Conservation (phyloP, 257 asterid species). For the Nicotiana attenuata region DNA sequence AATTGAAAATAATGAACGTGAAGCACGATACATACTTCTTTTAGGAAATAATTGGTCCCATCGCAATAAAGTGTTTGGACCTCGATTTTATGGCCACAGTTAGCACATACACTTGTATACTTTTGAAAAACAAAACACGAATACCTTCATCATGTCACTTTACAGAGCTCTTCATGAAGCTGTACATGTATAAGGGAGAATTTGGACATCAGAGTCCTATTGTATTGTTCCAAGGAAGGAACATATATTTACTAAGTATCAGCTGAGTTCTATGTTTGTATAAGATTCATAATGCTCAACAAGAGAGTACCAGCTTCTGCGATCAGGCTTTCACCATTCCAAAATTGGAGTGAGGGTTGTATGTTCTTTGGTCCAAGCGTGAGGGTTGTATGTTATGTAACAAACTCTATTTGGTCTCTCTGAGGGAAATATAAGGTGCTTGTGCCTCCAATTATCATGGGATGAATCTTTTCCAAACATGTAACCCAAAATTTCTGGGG, state of each 20-base stretch:
- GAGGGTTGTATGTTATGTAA: not conserved
- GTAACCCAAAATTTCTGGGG: not conserved
- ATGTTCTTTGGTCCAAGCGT: not conserved
- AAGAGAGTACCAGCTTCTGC: not conserved
- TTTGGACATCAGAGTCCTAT: not conserved
- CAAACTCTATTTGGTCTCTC: not conserved
- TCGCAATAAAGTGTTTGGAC: not conserved
- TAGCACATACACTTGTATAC: not conserved
- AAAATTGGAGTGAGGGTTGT: not conserved
- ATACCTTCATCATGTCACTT: not conserved
- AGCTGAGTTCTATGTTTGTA: not conserved
- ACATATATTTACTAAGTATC: slow-evolving; percentile 2
- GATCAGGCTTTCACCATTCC: not conserved
- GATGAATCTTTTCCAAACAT: slow-evolving; percentile 1
- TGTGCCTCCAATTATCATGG: not conserved
- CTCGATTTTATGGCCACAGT: not conserved
- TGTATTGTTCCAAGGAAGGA: not conserved
- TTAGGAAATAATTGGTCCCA: not conserved
- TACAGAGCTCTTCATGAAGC: slow-evolving; percentile 13
- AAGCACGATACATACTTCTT: not conserved
- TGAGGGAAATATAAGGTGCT: not conserved
- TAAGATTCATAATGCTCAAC: not conserved
- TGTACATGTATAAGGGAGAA: slow-evolving; percentile 20
- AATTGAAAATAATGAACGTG: not conserved
- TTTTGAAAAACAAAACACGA: not conserved